A percentile compares a stretch with the other conserved stretches of the same genome.
phyloP scores from a whole-genome alignment of 2,329 filamentous ascomycete species.

The Metarhizium brunneum region DNA sequence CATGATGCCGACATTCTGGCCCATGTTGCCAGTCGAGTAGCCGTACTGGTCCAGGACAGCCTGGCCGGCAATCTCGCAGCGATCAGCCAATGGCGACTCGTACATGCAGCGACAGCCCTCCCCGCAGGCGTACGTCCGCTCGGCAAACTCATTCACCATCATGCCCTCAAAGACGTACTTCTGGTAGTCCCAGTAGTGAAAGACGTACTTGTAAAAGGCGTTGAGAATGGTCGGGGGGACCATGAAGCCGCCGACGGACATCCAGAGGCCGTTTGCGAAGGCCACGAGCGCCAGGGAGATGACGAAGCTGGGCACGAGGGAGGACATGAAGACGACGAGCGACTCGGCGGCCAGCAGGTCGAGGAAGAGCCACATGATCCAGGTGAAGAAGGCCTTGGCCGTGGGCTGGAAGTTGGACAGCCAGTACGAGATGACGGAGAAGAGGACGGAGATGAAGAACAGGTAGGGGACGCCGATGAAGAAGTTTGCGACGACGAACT shows the following conservation, averaged over 20 bases:
- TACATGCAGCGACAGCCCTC: conserved; percentile 61
- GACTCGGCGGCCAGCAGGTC: conserved; percentile 76
- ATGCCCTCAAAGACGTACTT: conserved; percentile 82
- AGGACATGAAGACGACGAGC: conserved; percentile 67
- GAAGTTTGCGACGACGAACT: conserved; percentile 72
- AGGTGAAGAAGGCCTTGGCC: conserved; percentile 61
- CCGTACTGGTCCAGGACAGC: conserved; percentile 63
- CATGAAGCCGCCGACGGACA: conserved; percentile 77
- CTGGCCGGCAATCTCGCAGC: conserved; percentile 63
- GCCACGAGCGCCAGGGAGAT: conserved; percentile 69
- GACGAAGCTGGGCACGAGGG: conserved; percentile 70
- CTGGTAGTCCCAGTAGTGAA: conserved; percentile 85
- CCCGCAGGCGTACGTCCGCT: conserved; percentile 45
- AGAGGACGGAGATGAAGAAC: conserved; percentile 67
- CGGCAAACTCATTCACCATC: conserved; percentile 81
- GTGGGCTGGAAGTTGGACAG: conserved; percentile 64
- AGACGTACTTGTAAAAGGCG: conserved; percentile 77
- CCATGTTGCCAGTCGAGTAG: conserved; percentile 58
- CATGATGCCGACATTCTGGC: conserved; percentile 71
- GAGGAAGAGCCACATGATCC: conserved; percentile 77
- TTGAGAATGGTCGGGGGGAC: conserved; percentile 66
- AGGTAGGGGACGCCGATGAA: conserved; percentile 73
- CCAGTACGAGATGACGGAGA: conserved; percentile 71
- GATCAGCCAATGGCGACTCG: conserved; percentile 36
- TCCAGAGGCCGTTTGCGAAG: conserved; percentile 85